Evolutionary conservation across 2,329 filamentous ascomycete genomes (phyloP), one percentile per base, ranked within the genome.

Genomic region (Trichoderma atrobrunneum): DNA sequence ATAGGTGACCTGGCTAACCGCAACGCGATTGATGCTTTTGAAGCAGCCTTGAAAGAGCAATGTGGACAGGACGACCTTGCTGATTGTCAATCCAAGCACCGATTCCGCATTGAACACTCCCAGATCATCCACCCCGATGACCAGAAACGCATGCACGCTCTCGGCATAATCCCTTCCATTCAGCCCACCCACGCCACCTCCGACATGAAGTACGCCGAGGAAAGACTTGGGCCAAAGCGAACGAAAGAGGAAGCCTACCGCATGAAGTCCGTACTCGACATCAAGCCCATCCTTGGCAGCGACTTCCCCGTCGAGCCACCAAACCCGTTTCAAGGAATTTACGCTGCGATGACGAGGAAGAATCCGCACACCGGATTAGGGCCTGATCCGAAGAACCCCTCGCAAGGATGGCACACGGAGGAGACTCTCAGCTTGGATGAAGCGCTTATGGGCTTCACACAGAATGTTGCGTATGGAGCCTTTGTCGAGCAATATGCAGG

Each of bases 281-380:
- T 86, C 14, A 79, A 79, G 0, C 87, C 88, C 5, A 81, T 92
- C 1, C 84, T 93, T 1, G 91, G 91, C 3, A 91, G 89, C 63
- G 91, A 93, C 76, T 93, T 93, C 75, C 91, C 91, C 48, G 91
- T 93, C 8, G 91, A 93, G 78, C 91, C 90, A 3, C 87, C 90
- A 0, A 87, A 88, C 75, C 89, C 91, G 2, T 91, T 92, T 74
- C 86, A 90, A 70, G 91, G 91, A 21, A 88, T 93, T 51, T 93
- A 91, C 75, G 90, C 91, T 4, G 91, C 91, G 3, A 85, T 91
- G 2, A 86, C 90, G 14, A 84, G 91, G 70, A 86, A 85, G 56
- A 89, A 83, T 73, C 91, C 91, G 1, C 83, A 83, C 60, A 89
- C 89, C 0, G 87, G 87, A 0, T 81, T 80, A 2, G 87, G 87